Evolutionary conservation across 106 monocot species (phyloP), one percentile per base, ranked within the genome.

Genomic region (Platanthera guangdongensis): DNA sequence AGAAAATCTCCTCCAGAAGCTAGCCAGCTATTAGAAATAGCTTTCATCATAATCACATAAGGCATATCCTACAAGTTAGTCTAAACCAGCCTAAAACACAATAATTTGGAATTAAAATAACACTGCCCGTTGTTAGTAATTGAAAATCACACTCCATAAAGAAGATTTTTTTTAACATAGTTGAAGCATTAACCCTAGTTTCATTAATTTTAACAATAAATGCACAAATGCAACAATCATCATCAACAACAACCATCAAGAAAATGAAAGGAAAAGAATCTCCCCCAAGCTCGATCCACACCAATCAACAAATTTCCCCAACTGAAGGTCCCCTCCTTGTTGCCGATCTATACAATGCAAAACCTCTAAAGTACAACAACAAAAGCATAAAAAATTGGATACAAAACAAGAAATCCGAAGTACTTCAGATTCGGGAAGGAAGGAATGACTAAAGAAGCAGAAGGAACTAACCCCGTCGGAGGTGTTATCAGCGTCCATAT

Each of bases 401-500:
- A 21, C 59, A 21, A 55, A 55, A 60, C 59, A 60, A 21, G 19
- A 60, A 60, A 60, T 19, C 6, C 59, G 18, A 9, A 60, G 59
- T 18, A 72, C 59, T 72, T 32, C 51, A 74, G 49, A 63, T 62
- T 7, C 30, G 73, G 19, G 77, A 25, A 57, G 8, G 25, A 25
- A 21, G 47, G 49, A 47, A 63, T 16, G 47, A 50, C 14, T 50
- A 54, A 70, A 15, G 18, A 49, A 51, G 3, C 10, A 9, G 1
- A 72, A 72, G 52, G 52, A 13, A 84, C 89, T 78, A 63, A 92
- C 91, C 80, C 82, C 88, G 48, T 92, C 90, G 32, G 88, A 87
- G 8, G 83, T 83, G 74, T 87, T 90, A 72, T 95, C 95, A n/a
- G 84, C 79, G 49, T 95, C 88, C 92, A 95, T 90, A 0, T 87